Percentiles rank a stretch among this genome's conserved stretches.
These are phyloP conservation scores for Melanogaster broomeanus DNA, from an alignment of 768 basidiomycete species.

Conservation along the genomic window DNA sequence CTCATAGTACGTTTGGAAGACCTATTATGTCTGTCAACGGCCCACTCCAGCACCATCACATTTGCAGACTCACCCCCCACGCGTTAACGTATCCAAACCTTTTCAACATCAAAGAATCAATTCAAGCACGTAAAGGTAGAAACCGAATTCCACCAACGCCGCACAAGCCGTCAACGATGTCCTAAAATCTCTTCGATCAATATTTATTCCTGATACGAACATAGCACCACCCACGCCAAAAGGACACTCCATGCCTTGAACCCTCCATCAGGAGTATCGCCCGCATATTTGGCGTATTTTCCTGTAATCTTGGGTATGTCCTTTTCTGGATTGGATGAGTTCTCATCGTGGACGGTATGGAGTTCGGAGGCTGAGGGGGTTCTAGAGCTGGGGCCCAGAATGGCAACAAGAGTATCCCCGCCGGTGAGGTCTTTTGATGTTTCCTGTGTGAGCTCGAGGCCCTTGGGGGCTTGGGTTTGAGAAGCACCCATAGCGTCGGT, in stretches of 20 bases:
- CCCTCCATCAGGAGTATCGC: constrained; percentile 30
- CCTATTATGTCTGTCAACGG: constrained; percentile 35
- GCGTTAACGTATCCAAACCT: constrained; percentile 73
- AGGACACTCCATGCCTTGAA: constrained; percentile 33
- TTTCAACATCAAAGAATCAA: background rate
- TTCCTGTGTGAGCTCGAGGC: background rate
- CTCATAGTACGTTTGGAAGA: constrained; percentile 76
- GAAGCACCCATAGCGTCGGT: constrained; percentile 1
- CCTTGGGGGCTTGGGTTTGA: background rate
- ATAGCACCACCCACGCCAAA: constrained; percentile 19
- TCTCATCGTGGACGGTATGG: constrained; percentile 15
- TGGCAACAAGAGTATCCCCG: too few species aligned
- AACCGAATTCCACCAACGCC: constrained; percentile 32
- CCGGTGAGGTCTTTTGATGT: background rate
- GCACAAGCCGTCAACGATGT: constrained; percentile 35
- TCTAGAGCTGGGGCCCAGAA: background rate
- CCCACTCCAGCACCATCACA: background rate
- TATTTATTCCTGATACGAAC: background rate
- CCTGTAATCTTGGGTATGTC: background rate
- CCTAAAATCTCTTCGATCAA: constrained; percentile 10
- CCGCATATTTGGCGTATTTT: constrained; percentile 20
- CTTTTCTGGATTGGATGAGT: constrained; percentile 8
- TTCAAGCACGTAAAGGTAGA: background rate
- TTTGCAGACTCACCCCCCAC: constrained; percentile 60
- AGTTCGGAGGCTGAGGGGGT: background rate